Conservation (phyloP, 306 rosid genomes). For the Astragalus membranaceus region DNA sequence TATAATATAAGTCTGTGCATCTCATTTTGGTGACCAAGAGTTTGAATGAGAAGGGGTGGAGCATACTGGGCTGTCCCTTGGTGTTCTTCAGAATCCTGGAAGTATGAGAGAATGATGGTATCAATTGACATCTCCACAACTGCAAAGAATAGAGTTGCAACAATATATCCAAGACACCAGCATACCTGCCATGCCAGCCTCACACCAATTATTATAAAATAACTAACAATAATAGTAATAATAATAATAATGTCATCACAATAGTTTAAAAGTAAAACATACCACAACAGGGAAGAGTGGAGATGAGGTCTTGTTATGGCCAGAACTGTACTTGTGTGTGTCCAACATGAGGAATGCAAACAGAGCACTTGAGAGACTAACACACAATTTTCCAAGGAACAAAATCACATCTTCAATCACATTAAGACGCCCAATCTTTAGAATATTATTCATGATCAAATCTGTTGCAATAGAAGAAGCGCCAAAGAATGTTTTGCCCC, state of each 20-base stretch:
- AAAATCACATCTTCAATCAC: slow-evolving; percentile 93
- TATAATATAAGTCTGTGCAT: too few species aligned
- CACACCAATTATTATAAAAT: too few species aligned
- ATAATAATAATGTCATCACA: too few species aligned
- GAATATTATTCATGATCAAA: slow-evolving; percentile 76
- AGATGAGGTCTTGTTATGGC: slow-evolving; percentile 89
- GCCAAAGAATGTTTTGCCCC: slow-evolving; percentile 79
- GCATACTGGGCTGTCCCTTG: slow-evolving; percentile 97
- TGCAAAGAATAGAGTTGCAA: slow-evolving; percentile 86
- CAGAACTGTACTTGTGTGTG: slow-evolving; percentile 61
- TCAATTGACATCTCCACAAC: slow-evolving; percentile 99
- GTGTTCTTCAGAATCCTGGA: slow-evolving; percentile 98
- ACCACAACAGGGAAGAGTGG: slow-evolving; percentile 95
- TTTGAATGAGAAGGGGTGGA: too few species aligned
- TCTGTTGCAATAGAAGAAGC: slow-evolving; percentile 84
- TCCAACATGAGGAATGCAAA: slow-evolving; percentile 96
- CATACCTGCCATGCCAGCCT: slow-evolving; percentile 63
- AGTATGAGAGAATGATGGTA: slow-evolving; percentile 83
- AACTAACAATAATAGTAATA: too few species aligned
- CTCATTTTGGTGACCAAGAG: too few species aligned
- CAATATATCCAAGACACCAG: slow-evolving; percentile 87
- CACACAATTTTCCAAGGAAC: too few species aligned
- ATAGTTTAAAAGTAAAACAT: slow-evolving; percentile 25
- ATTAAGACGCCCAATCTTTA: slow-evolving; percentile 85
- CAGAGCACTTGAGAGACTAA: slow-evolving; percentile 80